Evolutionary conservation across 257 asterid species (phyloP).

Genomic region (Solanum sitiens): DNA sequence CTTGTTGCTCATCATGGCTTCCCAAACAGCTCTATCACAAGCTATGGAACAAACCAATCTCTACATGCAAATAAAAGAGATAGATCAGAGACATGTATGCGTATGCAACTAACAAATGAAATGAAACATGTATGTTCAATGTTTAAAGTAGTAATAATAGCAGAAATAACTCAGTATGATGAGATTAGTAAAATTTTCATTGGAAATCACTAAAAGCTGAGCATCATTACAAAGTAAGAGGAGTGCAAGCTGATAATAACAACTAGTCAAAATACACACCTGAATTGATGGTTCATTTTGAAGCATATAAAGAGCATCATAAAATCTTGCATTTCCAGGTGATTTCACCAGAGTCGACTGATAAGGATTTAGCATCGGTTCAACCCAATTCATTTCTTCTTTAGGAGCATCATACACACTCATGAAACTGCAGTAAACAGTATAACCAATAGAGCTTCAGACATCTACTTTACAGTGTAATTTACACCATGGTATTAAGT

Average conservation of each 20-base stretch:
- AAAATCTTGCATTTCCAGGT: conserved; percentile 32
- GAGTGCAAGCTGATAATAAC: background rate
- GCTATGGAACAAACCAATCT: conserved; percentile 43
- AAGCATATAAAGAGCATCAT: conserved; percentile 41
- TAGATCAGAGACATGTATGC: background rate
- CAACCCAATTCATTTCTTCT: conserved; percentile 9
- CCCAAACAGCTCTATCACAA: conserved; percentile 55
- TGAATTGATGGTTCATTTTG: conserved; percentile 36
- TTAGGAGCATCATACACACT: conserved; percentile 9
- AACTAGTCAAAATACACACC: conserved; percentile 16
- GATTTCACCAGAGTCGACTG: conserved; percentile 17
- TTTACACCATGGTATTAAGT: background rate
- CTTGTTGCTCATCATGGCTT: conserved; percentile 40
- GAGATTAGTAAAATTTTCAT: background rate
- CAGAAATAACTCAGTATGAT: background rate
- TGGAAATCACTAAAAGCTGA: background rate
- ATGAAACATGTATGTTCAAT: too few species aligned
- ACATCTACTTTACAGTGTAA: background rate
- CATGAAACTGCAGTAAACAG: conserved; percentile 32
- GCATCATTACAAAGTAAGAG: background rate
- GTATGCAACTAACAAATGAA: background rate
- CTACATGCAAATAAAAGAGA: conserved; percentile 14
- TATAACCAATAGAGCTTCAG: background rate
- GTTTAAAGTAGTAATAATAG: background rate
- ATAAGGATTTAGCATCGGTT: background rate